Percentiles rank a stretch among this genome's conserved stretches.
Evolutionary conservation across 805 yeast species (phyloP).

Genomic region (Candida gorgasii): DNA sequence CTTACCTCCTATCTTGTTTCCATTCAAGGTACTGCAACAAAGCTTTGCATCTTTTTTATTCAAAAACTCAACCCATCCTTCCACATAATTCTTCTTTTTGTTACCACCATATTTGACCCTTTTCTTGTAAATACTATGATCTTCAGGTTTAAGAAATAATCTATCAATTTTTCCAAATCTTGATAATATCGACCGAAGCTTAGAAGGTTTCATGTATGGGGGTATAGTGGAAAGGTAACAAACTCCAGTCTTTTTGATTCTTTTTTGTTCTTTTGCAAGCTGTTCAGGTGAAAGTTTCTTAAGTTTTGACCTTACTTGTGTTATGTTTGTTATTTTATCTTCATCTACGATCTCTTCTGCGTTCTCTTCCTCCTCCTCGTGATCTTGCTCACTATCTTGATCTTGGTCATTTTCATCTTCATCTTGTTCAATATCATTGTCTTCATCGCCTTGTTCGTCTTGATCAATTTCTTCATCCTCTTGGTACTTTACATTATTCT

Average conservation of each 20-base stretch:
- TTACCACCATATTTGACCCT: conserved; percentile 90
- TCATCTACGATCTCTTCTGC: conserved; percentile 9
- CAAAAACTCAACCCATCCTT: conserved; percentile 95
- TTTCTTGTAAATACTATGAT: conserved; percentile 57
- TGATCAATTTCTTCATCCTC: conserved; percentile 5
- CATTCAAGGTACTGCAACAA: conserved; percentile 84
- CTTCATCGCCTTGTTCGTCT: not conserved
- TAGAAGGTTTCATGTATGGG: conserved; percentile 96
- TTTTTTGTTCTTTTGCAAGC: conserved; percentile 53
- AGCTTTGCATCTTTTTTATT: conserved; percentile 85
- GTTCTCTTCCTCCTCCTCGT: conserved; percentile 9
- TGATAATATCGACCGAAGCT: conserved; percentile 75
- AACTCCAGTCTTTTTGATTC: conserved; percentile 77
- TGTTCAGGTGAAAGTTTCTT: conserved; percentile 59
- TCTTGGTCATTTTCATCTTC: conserved; percentile 14
- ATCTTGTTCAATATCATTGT: conserved; percentile 18
- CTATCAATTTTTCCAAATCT: conserved; percentile 89
- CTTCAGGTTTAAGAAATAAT: conserved; percentile 84
- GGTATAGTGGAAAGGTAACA: conserved; percentile 91
- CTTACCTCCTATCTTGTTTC: conserved; percentile 87
- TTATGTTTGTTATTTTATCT: conserved; percentile 12
- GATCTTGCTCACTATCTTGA: conserved; percentile 20
- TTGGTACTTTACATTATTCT: conserved; percentile 12
- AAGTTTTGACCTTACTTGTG: conserved; percentile 34
- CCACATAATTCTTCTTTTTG: conserved; percentile 81